These are phyloP conservation scores for Podila minutissima DNA, from an alignment of 192 early-diverging fungal species.

Conservation along the genomic window DNA sequence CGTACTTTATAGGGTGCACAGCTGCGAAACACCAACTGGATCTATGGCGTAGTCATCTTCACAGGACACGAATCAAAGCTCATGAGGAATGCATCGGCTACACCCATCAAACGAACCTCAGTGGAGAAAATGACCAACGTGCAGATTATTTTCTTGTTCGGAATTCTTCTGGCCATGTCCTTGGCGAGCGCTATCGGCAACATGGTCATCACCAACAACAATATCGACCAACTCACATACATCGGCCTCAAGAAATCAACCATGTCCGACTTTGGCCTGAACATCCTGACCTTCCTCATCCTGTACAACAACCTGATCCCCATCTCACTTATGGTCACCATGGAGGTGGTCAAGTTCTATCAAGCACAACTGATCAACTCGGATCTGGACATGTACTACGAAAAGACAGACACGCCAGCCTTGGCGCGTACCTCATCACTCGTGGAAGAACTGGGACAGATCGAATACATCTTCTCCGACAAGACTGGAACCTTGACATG, in stretches of 20 bases:
- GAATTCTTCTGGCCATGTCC: constrained; percentile 85
- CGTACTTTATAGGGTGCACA: constrained; percentile 75
- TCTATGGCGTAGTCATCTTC: constrained; percentile 93
- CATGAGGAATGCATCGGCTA: constrained; percentile 92
- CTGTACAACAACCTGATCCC: constrained; percentile 99
- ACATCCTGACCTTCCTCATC: constrained; percentile 98
- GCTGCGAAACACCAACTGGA: constrained; percentile 94
- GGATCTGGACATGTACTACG: constrained; percentile 97
- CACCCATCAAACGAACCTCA: constrained; percentile 94
- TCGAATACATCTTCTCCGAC: constrained; percentile 98
- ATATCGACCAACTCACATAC: constrained; percentile 31
- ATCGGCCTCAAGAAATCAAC: constrained; percentile 5
- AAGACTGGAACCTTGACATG: constrained; percentile 92
- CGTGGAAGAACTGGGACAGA: constrained; percentile 96
- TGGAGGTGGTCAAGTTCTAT: constrained; percentile 98
- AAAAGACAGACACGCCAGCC: constrained; percentile 91
- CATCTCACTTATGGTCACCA: constrained; percentile 96
- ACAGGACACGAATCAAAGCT: constrained; percentile 99
- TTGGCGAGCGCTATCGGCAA: constrained; percentile 89
- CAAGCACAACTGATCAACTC: constrained; percentile 89
- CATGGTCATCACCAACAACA: constrained; percentile 64
- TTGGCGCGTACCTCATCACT: constrained; percentile 91
- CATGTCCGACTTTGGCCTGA: constrained; percentile 76
- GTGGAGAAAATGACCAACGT: constrained; percentile 92
- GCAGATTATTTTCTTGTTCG: constrained; percentile 94